A percentile compares a stretch with the other conserved stretches of the same genome.
These are phyloP conservation scores for Globisporangium canariense DNA, from an alignment of 352 stramenopile species.

Conservation along the genomic window DNA sequence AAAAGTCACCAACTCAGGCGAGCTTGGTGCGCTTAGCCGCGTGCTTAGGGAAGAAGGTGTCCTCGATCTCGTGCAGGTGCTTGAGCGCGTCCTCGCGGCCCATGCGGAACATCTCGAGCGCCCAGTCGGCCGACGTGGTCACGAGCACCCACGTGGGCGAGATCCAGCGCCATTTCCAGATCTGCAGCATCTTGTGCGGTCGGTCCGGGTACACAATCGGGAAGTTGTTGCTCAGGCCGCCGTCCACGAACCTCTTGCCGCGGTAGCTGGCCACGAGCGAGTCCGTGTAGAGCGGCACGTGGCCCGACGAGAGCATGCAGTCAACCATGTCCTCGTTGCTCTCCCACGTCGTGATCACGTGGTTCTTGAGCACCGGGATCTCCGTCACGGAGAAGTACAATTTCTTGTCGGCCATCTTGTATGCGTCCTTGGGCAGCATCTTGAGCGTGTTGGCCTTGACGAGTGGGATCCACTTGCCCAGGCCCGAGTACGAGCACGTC, in stretches of 20 bases:
- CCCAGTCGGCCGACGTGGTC: slow-evolving; percentile 74
- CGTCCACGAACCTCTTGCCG: slow-evolving; percentile 72
- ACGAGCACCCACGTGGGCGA: slow-evolving; percentile 71
- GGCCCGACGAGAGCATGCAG: slow-evolving; percentile 71
- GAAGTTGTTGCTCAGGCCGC: slow-evolving; percentile 68
- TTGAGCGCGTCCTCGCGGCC: slow-evolving; percentile 65
- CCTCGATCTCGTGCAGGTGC: slow-evolving; percentile 66
- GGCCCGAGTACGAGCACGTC: slow-evolving; percentile 45
- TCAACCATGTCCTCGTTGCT: slow-evolving; percentile 83
- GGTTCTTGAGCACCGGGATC: slow-evolving; percentile 59
- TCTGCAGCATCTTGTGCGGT: slow-evolving; percentile 77
- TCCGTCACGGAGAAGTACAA: slow-evolving; percentile 82
- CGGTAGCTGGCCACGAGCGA: slow-evolving; percentile 59
- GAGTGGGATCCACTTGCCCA: slow-evolving; percentile 80
- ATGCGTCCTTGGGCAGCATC: slow-evolving; percentile 61
- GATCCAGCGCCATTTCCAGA: slow-evolving; percentile 84
- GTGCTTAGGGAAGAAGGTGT: slow-evolving; percentile 15
- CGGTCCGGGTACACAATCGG: slow-evolving; percentile 50
- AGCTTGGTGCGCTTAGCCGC: slow-evolving; percentile 5
- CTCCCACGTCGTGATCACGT: slow-evolving; percentile 66
- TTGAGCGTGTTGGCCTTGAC: slow-evolving; percentile 62
- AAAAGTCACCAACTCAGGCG: background rate
- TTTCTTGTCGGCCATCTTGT: slow-evolving; percentile 53
- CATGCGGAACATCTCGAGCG: slow-evolving; percentile 71
- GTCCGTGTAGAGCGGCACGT: slow-evolving; percentile 74